Conservation (phyloP, 1,284 basidiomycete genomes). For the Takashimella tepidaria region DNA sequence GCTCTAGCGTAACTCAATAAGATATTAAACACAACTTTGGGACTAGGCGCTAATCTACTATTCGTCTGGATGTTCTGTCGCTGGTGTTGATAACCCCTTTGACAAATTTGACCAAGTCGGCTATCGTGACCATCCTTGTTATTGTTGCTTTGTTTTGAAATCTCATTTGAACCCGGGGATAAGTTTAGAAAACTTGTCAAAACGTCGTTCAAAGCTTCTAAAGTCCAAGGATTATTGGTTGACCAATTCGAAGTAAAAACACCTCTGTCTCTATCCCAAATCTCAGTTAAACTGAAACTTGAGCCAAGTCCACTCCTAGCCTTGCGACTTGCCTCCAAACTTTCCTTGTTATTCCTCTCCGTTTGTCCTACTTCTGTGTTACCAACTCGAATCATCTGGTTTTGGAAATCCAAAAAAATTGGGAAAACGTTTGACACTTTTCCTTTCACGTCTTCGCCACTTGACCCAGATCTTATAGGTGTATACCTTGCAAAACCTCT, state of each 20-base stretch:
- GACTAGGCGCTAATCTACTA: slow-evolving; percentile 19
- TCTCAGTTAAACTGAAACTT: slow-evolving; percentile 12
- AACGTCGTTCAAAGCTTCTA: slow-evolving; percentile 23
- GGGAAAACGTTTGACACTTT: slow-evolving; percentile 11
- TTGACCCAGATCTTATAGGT: slow-evolving; percentile 9
- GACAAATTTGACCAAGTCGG: too few relatives aligned
- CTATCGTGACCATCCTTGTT: background rate
- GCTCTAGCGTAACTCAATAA: slow-evolving; percentile 37
- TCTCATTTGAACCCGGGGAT: slow-evolving; percentile 1
- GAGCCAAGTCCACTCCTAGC: too few relatives aligned
- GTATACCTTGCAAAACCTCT: slow-evolving; percentile 62
- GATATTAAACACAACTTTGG: slow-evolving; percentile 29
- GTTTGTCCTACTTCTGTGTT: slow-evolving; percentile 4
- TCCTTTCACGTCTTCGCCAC: too few relatives aligned
- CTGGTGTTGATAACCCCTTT: background rate
- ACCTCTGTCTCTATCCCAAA: slow-evolving; percentile 20
- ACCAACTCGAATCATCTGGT: background rate
- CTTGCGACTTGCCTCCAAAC: too few relatives aligned
- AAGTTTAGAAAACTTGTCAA: slow-evolving; percentile 29
- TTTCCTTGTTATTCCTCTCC: too few relatives aligned
- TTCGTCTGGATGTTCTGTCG: background rate
- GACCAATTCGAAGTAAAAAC: background rate
- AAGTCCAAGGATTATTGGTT: slow-evolving; percentile 20
- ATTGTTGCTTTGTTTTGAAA: background rate
- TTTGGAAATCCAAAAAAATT: background rate